Evolutionary conservation across 2,329 filamentous ascomycete genomes (phyloP).

Genomic region (Claviceps purpurea): DNA sequence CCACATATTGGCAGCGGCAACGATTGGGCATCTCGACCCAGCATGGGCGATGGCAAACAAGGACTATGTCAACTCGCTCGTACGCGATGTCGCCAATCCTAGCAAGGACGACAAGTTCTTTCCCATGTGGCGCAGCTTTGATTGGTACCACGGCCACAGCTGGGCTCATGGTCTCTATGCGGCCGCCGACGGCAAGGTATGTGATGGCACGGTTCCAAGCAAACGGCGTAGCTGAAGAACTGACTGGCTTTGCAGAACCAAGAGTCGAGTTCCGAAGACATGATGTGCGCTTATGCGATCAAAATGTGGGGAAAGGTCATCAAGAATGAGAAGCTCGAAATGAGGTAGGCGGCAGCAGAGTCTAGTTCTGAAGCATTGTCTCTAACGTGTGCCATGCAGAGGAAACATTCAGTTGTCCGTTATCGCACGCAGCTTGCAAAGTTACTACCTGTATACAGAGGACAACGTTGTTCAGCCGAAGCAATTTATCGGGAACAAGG

Average conservation of each 20-base stretch:
- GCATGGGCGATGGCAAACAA: conserved; percentile 61
- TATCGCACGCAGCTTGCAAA: conserved; percentile 55
- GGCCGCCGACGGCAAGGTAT: conserved; percentile 55
- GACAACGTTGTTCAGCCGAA: conserved; percentile 58
- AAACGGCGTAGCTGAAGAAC: not conserved
- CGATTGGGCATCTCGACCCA: conserved; percentile 68
- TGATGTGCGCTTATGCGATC: conserved; percentile 72
- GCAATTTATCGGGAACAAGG: conserved; percentile 71
- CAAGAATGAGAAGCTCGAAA: conserved; percentile 68
- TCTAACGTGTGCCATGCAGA: conserved; percentile 17
- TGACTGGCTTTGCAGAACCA: conserved; percentile 34
- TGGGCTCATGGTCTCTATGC: conserved; percentile 77
- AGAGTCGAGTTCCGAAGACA: conserved; percentile 84
- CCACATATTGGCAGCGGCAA: conserved; percentile 73
- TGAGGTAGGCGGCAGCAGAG: conserved; percentile 32
- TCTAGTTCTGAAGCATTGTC: not conserved
- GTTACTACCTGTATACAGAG: conserved; percentile 69
- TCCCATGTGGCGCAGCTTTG: conserved; percentile 71
- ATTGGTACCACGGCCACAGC: conserved; percentile 90
- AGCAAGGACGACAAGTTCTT: conserved; percentile 58
- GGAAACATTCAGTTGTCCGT: conserved; percentile 77
- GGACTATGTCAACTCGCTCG: conserved; percentile 69
- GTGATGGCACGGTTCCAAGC: not conserved
- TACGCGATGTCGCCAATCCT: conserved; percentile 74
- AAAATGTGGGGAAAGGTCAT: conserved; percentile 86